phyloP scores from a whole-genome alignment of 768 basidiomycete genomes.

The Leucosporidium yakuticum region DNA sequence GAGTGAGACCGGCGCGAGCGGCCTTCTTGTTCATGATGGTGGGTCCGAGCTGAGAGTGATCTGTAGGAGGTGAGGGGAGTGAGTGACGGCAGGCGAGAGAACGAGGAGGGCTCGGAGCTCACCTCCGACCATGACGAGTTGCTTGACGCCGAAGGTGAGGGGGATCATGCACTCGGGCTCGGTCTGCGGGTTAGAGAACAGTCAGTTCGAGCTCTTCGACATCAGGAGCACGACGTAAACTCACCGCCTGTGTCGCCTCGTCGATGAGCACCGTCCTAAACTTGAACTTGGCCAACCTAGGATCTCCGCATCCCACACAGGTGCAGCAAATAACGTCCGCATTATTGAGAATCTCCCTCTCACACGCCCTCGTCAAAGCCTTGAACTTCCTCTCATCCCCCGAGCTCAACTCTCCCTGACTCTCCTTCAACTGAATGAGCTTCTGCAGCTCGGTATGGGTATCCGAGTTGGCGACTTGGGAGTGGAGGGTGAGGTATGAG shows the following conservation, averaged over 20 bases:
- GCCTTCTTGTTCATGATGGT: slow-evolving; percentile 99
- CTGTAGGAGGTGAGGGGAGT: slow-evolving; percentile 18
- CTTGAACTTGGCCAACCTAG: slow-evolving; percentile 90
- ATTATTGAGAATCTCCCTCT: slow-evolving; percentile 90
- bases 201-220: slow-evolving; percentile 3
- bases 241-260: slow-evolving; percentile 75
- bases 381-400: slow-evolving; percentile 98
- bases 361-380: slow-evolving; percentile 85
- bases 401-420: slow-evolving; percentile 93
- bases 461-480: slow-evolving; percentile 87
- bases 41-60: slow-evolving; percentile 78
- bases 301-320: slow-evolving; percentile 96
- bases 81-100: neutral
- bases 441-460: slow-evolving; percentile 96
- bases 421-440: slow-evolving; percentile 92
- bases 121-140: slow-evolving; percentile 95
- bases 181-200: slow-evolving; percentile 29
- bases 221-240: neutral
- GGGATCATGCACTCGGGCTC: slow-evolving; percentile 92
- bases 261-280: slow-evolving; percentile 98
- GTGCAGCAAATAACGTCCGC: slow-evolving; percentile 99
- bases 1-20: slow-evolving; percentile 94
- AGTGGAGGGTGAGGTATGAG: slow-evolving; percentile 86
- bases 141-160: slow-evolving; percentile 93
- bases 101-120: slow-evolving; percentile 45